Percentiles rank a stretch among this genome's conserved stretches.
Conservation (phyloP, 176 grass and related monocot genomes). For the Coix lacrymajobi region DNA sequence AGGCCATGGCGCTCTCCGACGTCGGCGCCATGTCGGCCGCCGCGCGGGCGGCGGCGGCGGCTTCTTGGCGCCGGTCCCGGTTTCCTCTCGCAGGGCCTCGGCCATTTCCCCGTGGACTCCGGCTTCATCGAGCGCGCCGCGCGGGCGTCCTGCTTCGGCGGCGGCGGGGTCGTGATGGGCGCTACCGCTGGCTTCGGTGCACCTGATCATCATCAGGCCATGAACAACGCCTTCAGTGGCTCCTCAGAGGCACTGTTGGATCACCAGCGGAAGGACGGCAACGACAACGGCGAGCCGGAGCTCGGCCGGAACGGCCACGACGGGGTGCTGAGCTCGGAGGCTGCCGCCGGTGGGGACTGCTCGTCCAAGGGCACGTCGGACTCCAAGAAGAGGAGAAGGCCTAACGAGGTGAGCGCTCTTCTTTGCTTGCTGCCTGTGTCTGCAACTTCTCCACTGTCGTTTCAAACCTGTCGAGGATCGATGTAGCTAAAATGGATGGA, state of each 20-base stretch:
- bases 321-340: constrained; percentile 36
- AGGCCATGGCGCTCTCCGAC: constrained; percentile 37
- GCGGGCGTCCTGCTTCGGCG: constrained; percentile 65
- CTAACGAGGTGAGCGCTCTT: constrained; percentile 46
- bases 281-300: constrained; percentile 39
- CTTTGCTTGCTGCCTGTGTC: background rate
- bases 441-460: background rate
- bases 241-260: constrained; percentile 24
- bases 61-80: constrained; percentile 47
- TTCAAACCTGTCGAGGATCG: background rate
- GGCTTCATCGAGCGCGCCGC: constrained; percentile 83
- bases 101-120: constrained; percentile 70
- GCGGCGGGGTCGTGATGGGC: constrained; percentile 23
- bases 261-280: constrained; percentile 38
- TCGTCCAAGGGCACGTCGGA: constrained; percentile 62
- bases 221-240: constrained; percentile 32
- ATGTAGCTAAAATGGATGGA: background rate
- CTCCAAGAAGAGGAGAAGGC: constrained; percentile 67
- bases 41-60: background rate
- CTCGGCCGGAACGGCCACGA: constrained; percentile 39
- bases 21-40: constrained; percentile 19
- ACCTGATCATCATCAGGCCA: constrained; percentile 19
- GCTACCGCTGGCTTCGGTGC: constrained; percentile 8
- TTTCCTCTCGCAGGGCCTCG: constrained; percentile 43
- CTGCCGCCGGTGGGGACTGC: constrained; percentile 50